Evolutionary conservation across 768 basidiomycete species (phyloP).

Genomic region (Leccinum obscurum): DNA sequence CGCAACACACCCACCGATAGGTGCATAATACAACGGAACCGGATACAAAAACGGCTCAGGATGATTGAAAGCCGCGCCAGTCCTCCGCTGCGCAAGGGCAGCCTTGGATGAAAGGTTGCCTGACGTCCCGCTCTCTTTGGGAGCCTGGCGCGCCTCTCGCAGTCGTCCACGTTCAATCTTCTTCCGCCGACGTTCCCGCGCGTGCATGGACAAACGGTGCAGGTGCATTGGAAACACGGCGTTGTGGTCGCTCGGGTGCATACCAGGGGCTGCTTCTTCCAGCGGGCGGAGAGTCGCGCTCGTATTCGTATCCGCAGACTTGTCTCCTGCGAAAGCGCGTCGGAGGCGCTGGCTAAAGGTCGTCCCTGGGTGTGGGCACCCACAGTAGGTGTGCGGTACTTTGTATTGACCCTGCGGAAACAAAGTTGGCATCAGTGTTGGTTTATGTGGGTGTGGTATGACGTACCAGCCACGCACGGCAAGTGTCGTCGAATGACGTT

Average conservation of each 20-base stretch:
- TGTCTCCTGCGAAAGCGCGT: constrained; percentile 5
- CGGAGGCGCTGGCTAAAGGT: constrained; percentile 31
- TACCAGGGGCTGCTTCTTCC: constrained; percentile 38
- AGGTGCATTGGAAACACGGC: constrained; percentile 38
- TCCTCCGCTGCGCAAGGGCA: no score
- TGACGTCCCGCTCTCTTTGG: no score
- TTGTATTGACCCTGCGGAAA: constrained; percentile 42
- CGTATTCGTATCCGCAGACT: constrained; percentile 7
- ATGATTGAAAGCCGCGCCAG: no score
- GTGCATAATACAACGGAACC: no score
- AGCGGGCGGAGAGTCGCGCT: constrained; percentile 34
- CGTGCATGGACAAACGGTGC: not conserved
- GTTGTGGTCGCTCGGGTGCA: constrained; percentile 57
- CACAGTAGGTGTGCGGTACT: constrained; percentile 57
- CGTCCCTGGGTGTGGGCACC: constrained; percentile 49
- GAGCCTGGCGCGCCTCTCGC: no score
- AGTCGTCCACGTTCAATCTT: no score
- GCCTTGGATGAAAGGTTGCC: no score
- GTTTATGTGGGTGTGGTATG: not conserved
- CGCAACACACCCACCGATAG: no score
- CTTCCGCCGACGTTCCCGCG: no score
- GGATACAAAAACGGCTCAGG: no score
- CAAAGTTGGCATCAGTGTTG: not conserved
- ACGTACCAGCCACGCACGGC: constrained; percentile 47
- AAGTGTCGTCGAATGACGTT: constrained; percentile 50